These are phyloP conservation scores for Sclerotinia glacialis DNA, from an alignment of 2,329 filamentous ascomycete species.

Conservation along the genomic window DNA sequence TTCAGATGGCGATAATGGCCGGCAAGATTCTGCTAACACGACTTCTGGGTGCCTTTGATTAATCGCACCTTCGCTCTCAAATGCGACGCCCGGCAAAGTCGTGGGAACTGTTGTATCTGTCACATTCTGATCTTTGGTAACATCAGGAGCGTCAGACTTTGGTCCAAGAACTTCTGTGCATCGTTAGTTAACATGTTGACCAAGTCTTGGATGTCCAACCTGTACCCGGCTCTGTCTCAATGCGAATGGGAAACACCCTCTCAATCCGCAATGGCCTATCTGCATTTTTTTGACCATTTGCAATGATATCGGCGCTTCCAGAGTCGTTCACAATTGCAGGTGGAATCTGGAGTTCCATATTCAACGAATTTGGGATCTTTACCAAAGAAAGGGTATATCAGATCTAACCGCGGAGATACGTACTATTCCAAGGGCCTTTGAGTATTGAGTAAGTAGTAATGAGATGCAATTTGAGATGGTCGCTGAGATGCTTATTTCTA, in stretches of 20 bases:
- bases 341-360: background rate
- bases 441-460: background rate
- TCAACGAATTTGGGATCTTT: background rate
- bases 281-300: background rate
- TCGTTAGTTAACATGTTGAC: background rate
- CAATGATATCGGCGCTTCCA: background rate
- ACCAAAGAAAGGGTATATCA: background rate
- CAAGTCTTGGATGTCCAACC: background rate
- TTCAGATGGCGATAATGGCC: constrained; percentile 2
- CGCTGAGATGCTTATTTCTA: background rate
- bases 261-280: constrained; percentile 6
- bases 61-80: background rate
- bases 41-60: constrained; percentile 11
- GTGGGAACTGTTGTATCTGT: background rate
- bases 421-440: background rate
- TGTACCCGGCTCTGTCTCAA: constrained; percentile 15
- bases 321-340: too few relatives aligned
- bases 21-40: background rate
- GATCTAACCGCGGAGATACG: background rate
- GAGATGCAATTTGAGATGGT: background rate
- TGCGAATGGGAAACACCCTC: constrained; percentile 21
- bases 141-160: background rate
- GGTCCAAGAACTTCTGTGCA: background rate
- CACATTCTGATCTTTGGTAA: background rate
- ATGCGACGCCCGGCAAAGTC: background rate